Evolutionary conservation across 148 eudicot species (phyloP), one percentile per base, ranked within the genome.

Genomic region (Dysphania ambrosioides): DNA sequence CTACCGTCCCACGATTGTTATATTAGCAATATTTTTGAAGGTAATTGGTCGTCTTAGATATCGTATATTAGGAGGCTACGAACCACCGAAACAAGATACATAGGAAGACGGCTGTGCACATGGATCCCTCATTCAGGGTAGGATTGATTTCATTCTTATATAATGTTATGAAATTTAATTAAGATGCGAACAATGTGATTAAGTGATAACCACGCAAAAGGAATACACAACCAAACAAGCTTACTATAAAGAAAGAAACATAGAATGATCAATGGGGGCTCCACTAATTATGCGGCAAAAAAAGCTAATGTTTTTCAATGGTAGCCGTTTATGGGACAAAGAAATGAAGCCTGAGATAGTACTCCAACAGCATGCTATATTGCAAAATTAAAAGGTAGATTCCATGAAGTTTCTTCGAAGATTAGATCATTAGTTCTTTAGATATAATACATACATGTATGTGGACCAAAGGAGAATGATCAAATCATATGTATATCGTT

Each of bases 401-500:
- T 72, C 53, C 2, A 56, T 56, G 30, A 35, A 34, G 6, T 71
- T 71, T 56, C 49, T 10, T 57, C 31, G 35, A 71, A 55, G 31
- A 51, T 32, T 55, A 41, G 24, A 41, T 35, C 13, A 24, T 58
- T 47, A 47, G 31, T 40, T 40, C 18, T 6, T 64, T 5, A 41
- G 27, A 36, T 13, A 10, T 64, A 16, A n/a, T n/a, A n/a, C n/a
- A n/a, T n/a, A n/a, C n/a, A n/a, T n/a, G 24, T 27, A 31, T 41
- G 49, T 66, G 70, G 70, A 27, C 70, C 70, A 77, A 77, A 41
- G 21, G 3, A 51, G n/a, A 62, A 34, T 77, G 63, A 51, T 71
- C 70, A 71, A 41, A 60, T 77, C 75, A 71, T 70, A 62, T 71
- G 51, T 18, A 44, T 35, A 63, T 49, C 8, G 80, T 77, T 71